Conservation (phyloP, 495 filamentous ascomycete species). For the Penicillium roqueforti region DNA sequence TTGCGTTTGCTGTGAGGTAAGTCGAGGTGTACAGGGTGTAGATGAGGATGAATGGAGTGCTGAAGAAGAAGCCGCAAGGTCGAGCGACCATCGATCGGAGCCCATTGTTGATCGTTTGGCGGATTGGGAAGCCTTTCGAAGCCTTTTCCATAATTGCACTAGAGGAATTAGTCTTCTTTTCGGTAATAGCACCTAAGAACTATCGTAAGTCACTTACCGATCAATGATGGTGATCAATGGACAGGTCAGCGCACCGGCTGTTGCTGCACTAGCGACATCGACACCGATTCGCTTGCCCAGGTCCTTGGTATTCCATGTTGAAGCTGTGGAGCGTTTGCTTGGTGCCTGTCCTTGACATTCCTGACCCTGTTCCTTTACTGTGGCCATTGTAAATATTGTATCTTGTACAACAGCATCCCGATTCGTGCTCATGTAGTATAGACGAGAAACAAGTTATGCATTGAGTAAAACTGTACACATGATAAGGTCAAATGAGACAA, state of each 20-base stretch:
- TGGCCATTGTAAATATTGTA: constrained; percentile 27
- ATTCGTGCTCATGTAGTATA: constrained; percentile 26
- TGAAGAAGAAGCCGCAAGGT: constrained; percentile 70
- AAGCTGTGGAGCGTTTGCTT: constrained; percentile 11
- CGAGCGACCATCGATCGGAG: constrained; percentile 58
- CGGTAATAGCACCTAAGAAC: not conserved
- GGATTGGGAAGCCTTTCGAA: constrained; percentile 71
- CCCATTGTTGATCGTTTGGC: constrained; percentile 58
- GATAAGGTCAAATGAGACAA: constrained; percentile 12
- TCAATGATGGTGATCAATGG: constrained; percentile 90
- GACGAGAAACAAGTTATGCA: not conserved
- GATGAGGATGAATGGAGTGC: constrained; percentile 80
- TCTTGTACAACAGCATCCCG: constrained; percentile 31
- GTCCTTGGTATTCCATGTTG: constrained; percentile 73
- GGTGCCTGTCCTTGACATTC: constrained; percentile 12
- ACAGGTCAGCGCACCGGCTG: constrained; percentile 77
- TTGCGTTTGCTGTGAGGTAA: constrained; percentile 82
- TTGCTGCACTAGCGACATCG: constrained; percentile 69
- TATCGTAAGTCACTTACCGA: constrained; percentile 52
- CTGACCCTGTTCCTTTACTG: constrained; percentile 15
- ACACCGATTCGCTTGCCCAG: constrained; percentile 62
- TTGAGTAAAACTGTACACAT: not conserved
- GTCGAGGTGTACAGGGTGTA: constrained; percentile 86
- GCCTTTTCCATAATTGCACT: constrained; percentile 96
- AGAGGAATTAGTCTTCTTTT: constrained; percentile 8